Conservation (phyloP, 2,329 filamentous ascomycete genomes). For the Aspergillus neotritici region DNA sequence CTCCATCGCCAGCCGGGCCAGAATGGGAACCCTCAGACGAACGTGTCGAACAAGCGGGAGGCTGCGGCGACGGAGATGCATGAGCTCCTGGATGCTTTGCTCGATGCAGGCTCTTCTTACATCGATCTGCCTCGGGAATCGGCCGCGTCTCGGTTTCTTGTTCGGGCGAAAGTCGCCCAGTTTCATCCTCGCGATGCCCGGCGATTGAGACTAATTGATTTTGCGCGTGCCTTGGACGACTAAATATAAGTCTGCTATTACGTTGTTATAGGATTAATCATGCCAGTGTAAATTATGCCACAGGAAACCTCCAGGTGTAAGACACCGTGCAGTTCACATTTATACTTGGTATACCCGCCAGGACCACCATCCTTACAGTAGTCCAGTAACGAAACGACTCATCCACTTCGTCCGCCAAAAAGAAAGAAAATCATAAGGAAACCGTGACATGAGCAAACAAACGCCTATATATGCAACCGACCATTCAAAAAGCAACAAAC, state of each 20-base stretch:
- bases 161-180: conserved; percentile 52
- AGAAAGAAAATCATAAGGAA: not conserved
- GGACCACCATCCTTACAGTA: not conserved
- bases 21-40: conserved; percentile 15
- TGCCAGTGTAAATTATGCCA: conserved; percentile 2
- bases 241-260: conserved; percentile 10
- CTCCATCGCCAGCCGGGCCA: conserved; percentile 34
- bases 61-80: conserved; percentile 45
- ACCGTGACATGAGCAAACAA: not conserved
- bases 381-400: not conserved
- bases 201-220: conserved; percentile 49
- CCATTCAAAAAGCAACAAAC: conserved; percentile 4
- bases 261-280: not conserved
- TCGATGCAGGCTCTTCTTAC: conserved; percentile 45
- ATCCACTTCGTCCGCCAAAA: conserved; percentile 8
- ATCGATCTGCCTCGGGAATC: conserved; percentile 46
- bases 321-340: too few relatives aligned
- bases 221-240: conserved; percentile 38
- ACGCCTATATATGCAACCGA: conserved; percentile 16
- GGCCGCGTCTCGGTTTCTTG: conserved; percentile 49
- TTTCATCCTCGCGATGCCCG: conserved; percentile 52
- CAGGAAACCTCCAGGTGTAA: not conserved
- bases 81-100: conserved; percentile 42
- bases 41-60: conserved; percentile 41
- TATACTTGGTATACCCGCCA: too few relatives aligned